Base-by-base conservation (phyloP, 345 rosid genomes). In the Citrus mangshanensis region DNA sequence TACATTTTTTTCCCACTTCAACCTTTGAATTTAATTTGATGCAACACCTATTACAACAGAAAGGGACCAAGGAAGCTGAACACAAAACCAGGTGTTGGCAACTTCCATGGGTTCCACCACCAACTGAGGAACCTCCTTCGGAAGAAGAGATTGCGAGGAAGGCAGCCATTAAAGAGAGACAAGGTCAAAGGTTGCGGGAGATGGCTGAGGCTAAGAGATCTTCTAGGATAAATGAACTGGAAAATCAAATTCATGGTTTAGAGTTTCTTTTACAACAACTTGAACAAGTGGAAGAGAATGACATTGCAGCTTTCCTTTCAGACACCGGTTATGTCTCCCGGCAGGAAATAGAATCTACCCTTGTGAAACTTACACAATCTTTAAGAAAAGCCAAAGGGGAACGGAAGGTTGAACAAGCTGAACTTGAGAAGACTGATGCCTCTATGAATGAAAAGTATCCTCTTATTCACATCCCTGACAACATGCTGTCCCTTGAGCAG, bases 121-220 rank as follows among this genome's bases (percentile, higher is more conserved):
- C 93, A 37, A 81, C 82, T 14, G 99, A 94, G 88, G 97, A 86
- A 84, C 93, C 91, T 78, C 99, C 99, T 81, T 94, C 99, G 58
- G 95, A 90, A 87, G 98, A 96, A 91, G 98, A 96, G 91, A 78
- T 94, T 71, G 99, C 99, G 3, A 89, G 98, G 82, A 96, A 91
- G 83, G 99, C 99, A 70, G 98, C 98, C 73, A 87, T 89, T 82
- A 90, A 84, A 81, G 99, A 94, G 83, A 94, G 92, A 80, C 98
- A 91, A 79, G 95, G 98, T 74, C 99, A 96, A 88, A 86, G 98
- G 73, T 82, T 96, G 85, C 89, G 98, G 81, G 99, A 94, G 75
- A 96, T 96, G 99, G 99, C 98, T 64, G 98, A 92, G 86, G 92
- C 97, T 49, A 96, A 93, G 92, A 88, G 93, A 86, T 90, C 84